phyloP scores from a whole-genome alignment of 148 eudicot genomes.

The Arbutus unedo region DNA sequence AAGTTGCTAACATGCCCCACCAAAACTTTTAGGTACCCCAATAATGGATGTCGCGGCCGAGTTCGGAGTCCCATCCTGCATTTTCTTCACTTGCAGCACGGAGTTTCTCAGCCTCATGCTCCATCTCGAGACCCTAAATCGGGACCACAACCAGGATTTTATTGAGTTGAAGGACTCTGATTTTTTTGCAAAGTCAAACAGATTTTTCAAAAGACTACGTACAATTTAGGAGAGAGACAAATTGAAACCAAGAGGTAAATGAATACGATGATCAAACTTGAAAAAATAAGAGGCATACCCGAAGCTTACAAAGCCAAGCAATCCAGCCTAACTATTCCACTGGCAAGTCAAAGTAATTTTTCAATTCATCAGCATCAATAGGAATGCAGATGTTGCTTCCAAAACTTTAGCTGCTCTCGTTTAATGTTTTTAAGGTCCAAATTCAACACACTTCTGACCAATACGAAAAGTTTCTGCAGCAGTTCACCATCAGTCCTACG shows the following conservation, averaged over 20 bases:
- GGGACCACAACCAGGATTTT: slow-evolving; percentile 12
- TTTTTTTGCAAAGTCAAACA: too few relatives aligned
- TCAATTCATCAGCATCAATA: background rate
- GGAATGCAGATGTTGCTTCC: slow-evolving; percentile 89
- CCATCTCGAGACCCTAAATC: slow-evolving; percentile 18
- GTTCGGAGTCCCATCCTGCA: slow-evolving; percentile 28
- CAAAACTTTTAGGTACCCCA: too few relatives aligned
- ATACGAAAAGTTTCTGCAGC: slow-evolving; percentile 68
- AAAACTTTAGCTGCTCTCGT: slow-evolving; percentile 96
- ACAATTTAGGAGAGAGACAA: too few relatives aligned
- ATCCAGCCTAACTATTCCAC: background rate
- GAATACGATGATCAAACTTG: too few relatives aligned
- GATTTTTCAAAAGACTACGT: too few relatives aligned
- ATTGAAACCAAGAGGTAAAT: too few relatives aligned
- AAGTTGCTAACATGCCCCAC: too few relatives aligned
- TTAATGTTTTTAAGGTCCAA: slow-evolving; percentile 81
- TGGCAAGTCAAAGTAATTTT: background rate
- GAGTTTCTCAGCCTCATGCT: slow-evolving; percentile 20
- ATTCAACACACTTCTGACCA: slow-evolving; percentile 88
- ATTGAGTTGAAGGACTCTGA: slow-evolving; percentile 21
- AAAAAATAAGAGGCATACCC: background rate
- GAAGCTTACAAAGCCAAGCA: background rate
- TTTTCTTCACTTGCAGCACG: slow-evolving; percentile 34
- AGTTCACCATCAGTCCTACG: slow-evolving; percentile 83
- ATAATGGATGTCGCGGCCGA: slow-evolving; percentile 40